Base-by-base conservation (phyloP, 306 rosid genomes). In the Quercus bicolor region DNA sequence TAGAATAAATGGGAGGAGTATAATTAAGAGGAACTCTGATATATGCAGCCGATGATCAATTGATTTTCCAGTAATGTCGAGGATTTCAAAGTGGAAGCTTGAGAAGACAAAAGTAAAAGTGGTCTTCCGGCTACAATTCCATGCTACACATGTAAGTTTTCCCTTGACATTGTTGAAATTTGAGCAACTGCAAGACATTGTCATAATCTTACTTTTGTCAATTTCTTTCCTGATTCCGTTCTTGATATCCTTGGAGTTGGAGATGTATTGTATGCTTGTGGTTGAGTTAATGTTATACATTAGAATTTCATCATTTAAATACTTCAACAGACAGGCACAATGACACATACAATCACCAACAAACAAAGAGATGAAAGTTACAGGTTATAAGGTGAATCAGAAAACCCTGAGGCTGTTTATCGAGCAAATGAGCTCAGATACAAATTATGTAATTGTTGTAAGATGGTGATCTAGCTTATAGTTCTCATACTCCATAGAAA, bases 31-130 rank as follows among this genome's bases (percentile, higher is more conserved):
- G 78, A 80, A 64, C 24, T 74, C 73, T 82, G 69, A 82, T 73
- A 79, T 81, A 79, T 77, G 78, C 80, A 79, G 76, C 78, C 68
- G 68, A 79, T 74, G 77, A 14, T 69, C 79, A 78, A 84, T 69
- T 82, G 66, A 79, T 73, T 84, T 69, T 80, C 82, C 60, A 82
- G 86, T 76, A 85, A 96, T 96, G 99, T 96, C 99, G 51, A 90
- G 99, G 85, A 78, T 91, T 77, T 77, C 96, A 24, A 91, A 78
- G 89, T 96, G 99, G 98, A 93, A 91, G 92, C 83, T 86, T 77
- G 99, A 96, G 93, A 91, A 96, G 89, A 91, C 99, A 31, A 96
- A 93, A 91, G 98, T 96, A 15, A 96, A 96, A 85, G 99, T 96
- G 82, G 99, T 96, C 84, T 96, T 96, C 86, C 88, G 98, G 82